Percentiles rank a stretch among this genome's conserved stretches.
phyloP scores from a whole-genome alignment of 768 basidiomycete genomes.

The Suillus luteus region DNA sequence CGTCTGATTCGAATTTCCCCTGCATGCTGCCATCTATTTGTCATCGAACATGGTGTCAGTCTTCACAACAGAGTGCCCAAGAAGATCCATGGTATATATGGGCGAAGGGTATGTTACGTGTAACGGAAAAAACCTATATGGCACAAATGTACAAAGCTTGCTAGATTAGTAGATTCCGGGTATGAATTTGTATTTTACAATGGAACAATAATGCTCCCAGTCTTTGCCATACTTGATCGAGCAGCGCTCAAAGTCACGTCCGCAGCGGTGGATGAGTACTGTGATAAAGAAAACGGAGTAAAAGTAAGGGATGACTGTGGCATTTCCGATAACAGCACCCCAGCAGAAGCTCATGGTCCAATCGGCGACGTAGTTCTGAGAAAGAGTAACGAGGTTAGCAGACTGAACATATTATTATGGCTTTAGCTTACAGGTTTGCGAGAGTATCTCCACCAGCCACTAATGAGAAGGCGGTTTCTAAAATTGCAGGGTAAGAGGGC shows the following conservation, averaged over 20 bases:
- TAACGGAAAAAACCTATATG: background rate
- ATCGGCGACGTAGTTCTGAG: slow-evolving; percentile 91
- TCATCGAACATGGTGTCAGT: background rate
- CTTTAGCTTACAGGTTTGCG: slow-evolving; percentile 80
- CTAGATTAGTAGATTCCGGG: slow-evolving; percentile 72
- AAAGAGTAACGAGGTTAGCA: slow-evolving; percentile 8
- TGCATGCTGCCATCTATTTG: background rate
- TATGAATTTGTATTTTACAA: slow-evolving; percentile 91
- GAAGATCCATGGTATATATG: background rate
- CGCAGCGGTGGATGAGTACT: slow-evolving; percentile 88
- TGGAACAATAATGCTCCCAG: slow-evolving; percentile 86
- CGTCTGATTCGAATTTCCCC: background rate
- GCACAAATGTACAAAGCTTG: background rate
- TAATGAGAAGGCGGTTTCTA: slow-evolving; percentile 87
- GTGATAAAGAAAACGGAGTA: slow-evolving; percentile 96
- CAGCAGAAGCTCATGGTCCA: slow-evolving; percentile 85
- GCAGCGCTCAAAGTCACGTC: slow-evolving; percentile 95
- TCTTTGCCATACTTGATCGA: slow-evolving; percentile 92
- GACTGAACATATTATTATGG: background rate
- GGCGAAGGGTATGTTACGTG: background rate
- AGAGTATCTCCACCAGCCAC: slow-evolving; percentile 93
- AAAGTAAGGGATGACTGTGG: slow-evolving; percentile 90
- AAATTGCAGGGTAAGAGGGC: slow-evolving; percentile 10
- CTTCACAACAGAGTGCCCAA: background rate
- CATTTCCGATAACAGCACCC: slow-evolving; percentile 76